Percentiles rank a stretch among this genome's conserved stretches.
Conservation (phyloP, 805 yeast species). For the Candida sithepensis region DNA sequence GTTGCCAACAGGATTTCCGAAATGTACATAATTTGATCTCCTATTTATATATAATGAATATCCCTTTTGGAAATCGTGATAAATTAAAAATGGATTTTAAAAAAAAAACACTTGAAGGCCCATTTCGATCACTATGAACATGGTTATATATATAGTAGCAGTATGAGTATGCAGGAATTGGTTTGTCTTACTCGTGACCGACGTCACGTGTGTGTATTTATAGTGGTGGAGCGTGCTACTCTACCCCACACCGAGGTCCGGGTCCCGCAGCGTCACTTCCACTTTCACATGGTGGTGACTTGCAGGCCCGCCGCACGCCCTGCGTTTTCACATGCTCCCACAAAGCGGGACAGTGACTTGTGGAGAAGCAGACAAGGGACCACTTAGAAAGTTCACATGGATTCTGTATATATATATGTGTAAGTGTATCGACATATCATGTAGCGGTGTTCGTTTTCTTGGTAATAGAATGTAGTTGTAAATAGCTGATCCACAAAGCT, state of each 20-base stretch:
- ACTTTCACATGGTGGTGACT: neutral
- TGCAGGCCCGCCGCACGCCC: neutral
- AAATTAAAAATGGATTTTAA: too few species aligned
- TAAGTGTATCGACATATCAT: neutral
- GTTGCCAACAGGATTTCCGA: neutral
- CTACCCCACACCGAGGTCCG: neutral
- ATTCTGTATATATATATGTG: neutral
- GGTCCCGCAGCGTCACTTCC: too few species aligned
- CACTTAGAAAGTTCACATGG: too few species aligned
- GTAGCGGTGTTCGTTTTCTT: neutral
- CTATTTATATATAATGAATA: too few species aligned
- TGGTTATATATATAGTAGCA: too few species aligned
- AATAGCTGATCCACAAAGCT: neutral
- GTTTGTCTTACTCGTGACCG: too few species aligned
- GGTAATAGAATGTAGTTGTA: neutral
- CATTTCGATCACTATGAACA: too few species aligned
- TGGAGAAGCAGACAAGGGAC: neutral
- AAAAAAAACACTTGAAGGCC: too few species aligned
- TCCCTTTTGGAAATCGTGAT: too few species aligned
- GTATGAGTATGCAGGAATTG: too few species aligned
- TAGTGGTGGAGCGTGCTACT: too few species aligned
- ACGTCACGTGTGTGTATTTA: too few species aligned
- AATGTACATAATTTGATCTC: neutral
- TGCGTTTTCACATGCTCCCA: conserved; percentile 1
- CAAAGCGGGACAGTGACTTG: neutral